These are phyloP conservation scores for Aspergillus baeticus DNA, from an alignment of 495 filamentous ascomycete species.

Conservation along the genomic window DNA sequence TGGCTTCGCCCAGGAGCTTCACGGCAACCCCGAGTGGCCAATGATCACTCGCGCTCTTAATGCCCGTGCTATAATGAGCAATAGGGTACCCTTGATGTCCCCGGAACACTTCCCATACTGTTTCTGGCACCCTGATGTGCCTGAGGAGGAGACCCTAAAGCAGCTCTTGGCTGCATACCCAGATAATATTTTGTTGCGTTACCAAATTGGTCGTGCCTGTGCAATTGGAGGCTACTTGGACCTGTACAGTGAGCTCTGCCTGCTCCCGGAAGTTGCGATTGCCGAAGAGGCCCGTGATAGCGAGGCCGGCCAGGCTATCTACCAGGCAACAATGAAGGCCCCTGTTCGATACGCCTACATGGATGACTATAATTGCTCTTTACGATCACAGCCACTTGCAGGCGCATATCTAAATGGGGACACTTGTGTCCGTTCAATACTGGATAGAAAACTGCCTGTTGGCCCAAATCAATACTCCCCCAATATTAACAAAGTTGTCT, in stretches of 20 bases:
- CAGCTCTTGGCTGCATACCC: slow-evolving; percentile 18
- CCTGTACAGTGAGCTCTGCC: slow-evolving; percentile 27
- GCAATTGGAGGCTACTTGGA: slow-evolving; percentile 29
- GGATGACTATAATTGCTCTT: neutral
- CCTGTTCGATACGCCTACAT: neutral
- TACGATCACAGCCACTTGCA: neutral
- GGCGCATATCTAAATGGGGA: slow-evolving; percentile 30
- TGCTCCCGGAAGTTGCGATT: slow-evolving; percentile 30
- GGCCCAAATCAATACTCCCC: neutral
- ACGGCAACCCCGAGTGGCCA: neutral
- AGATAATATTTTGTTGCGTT: slow-evolving; percentile 15
- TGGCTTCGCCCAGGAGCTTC: slow-evolving; percentile 11
- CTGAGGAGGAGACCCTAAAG: slow-evolving; percentile 31
- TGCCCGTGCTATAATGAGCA: slow-evolving; percentile 14
- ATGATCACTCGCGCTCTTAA: slow-evolving; percentile 11
- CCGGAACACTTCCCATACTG: slow-evolving; percentile 37
- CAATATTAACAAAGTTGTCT: neutral
- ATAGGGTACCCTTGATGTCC: slow-evolving; percentile 4
- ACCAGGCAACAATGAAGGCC: neutral
- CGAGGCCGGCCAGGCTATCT: neutral
- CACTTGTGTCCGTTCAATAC: slow-evolving; percentile 23
- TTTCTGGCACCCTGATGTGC: slow-evolving; percentile 40
- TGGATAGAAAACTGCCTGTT: slow-evolving; percentile 14
- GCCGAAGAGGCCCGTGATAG: slow-evolving; percentile 30
- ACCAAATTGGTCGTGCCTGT: slow-evolving; percentile 32